These are phyloP conservation scores for Drechslerella stenobrocha DNA, from an alignment of 2,329 filamentous ascomycete genomes.

Conservation along the genomic window DNA sequence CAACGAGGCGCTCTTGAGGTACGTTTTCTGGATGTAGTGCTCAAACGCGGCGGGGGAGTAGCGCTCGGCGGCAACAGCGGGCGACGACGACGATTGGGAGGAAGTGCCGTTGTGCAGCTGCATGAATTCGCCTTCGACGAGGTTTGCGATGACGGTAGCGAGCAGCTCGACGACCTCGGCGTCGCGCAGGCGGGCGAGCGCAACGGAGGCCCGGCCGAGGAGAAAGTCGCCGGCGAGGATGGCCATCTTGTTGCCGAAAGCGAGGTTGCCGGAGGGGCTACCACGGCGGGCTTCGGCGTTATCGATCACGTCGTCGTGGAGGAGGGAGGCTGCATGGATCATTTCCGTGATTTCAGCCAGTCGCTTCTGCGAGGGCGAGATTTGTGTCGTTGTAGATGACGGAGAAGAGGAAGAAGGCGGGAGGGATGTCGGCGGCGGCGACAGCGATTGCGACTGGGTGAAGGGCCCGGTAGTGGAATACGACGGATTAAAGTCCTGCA, in stretches of 20 bases:
- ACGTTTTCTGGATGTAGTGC: slow-evolving; percentile 98
- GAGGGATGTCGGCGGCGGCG: slow-evolving; percentile 55
- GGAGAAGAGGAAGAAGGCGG: too few species aligned
- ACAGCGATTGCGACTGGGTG: slow-evolving; percentile 23
- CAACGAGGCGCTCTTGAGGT: slow-evolving; percentile 91
- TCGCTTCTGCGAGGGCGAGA: slow-evolving; percentile 88
- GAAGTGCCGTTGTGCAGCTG: slow-evolving; percentile 76
- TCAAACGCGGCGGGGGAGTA: slow-evolving; percentile 76
- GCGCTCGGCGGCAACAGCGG: slow-evolving; percentile 28
- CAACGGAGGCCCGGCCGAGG: slow-evolving; percentile 87
- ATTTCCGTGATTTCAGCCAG: slow-evolving; percentile 96
- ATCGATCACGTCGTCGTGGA: slow-evolving; percentile 98
- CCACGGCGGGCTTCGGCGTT: slow-evolving; percentile 83
- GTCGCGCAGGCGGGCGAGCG: slow-evolving; percentile 83
- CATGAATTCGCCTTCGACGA: slow-evolving; percentile 99
- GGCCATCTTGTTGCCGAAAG: slow-evolving; percentile 99
- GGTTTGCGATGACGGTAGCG: slow-evolving; percentile 93
- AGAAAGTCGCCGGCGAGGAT: slow-evolving; percentile 97
- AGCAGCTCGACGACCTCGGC: slow-evolving; percentile 93
- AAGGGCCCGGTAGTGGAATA: slow-evolving; percentile 13
- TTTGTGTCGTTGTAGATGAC: too few species aligned
- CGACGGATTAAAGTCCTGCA: slow-evolving; percentile 83
- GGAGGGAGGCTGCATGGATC: slow-evolving; percentile 92
- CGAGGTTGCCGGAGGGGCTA: slow-evolving; percentile 83
- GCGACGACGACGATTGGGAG: not conserved